These are phyloP conservation scores for Linnemannia hyalina DNA, from an alignment of 192 early-diverging fungal species.

Conservation along the genomic window DNA sequence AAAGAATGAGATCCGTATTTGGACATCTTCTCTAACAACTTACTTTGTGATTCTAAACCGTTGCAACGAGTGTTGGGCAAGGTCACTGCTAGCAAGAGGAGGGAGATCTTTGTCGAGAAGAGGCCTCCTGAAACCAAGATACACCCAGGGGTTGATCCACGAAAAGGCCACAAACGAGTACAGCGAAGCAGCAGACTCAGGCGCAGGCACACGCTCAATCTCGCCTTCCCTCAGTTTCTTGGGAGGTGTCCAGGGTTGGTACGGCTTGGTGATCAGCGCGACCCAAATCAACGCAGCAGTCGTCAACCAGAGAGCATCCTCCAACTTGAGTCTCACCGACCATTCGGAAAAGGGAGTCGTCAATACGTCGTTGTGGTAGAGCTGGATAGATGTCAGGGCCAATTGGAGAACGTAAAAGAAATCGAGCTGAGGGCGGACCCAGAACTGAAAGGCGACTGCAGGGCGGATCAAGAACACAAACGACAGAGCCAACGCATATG, in stretches of 20 bases:
- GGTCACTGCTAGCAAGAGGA: neutral
- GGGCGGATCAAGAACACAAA: slow-evolving; percentile 29
- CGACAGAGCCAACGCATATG: slow-evolving; percentile 19
- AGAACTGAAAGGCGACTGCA: slow-evolving; percentile 26
- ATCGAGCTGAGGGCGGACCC: slow-evolving; percentile 36
- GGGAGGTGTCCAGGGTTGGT: slow-evolving; percentile 4
- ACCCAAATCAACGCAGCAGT: slow-evolving; percentile 7
- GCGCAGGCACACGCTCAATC: neutral
- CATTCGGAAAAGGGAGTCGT: slow-evolving; percentile 7
- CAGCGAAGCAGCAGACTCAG: slow-evolving; percentile 9
- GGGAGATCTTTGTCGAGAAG: slow-evolving; percentile 5
- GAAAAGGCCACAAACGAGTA: slow-evolving; percentile 31
- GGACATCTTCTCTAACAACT: neutral
- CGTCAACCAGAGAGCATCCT: neutral
- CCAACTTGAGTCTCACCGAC: slow-evolving; percentile 11
- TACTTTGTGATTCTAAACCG: neutral
- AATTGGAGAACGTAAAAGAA: slow-evolving; percentile 22
- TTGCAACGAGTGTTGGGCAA: neutral
- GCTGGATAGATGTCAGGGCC: slow-evolving; percentile 2
- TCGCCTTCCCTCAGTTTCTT: neutral
- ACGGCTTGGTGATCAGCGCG: neutral
- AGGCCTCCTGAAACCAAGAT: neutral
- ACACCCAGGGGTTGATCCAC: slow-evolving; percentile 40
- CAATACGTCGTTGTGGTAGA: slow-evolving; percentile 11
- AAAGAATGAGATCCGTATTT: neutral